Base-by-base conservation (phyloP, 352 stramenopile genomes). In the Phytopythium delawarense region DNA sequence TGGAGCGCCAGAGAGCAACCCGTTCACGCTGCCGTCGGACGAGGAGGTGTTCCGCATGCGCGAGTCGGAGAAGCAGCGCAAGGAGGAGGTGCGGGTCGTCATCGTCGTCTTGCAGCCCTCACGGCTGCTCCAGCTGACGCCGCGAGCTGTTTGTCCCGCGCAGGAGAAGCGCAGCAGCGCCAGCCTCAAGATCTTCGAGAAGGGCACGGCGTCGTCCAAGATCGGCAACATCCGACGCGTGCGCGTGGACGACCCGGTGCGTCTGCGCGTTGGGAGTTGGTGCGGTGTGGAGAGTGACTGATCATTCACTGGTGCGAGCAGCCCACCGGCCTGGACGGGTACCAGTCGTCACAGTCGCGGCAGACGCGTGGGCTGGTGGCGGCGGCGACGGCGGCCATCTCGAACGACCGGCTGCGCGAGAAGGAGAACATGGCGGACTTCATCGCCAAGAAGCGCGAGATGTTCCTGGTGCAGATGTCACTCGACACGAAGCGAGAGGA, bases 401-500 rank as follows among this genome's bases (percentile, higher is more conserved):
- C 85, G 23, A 91, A 81, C 35, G 87, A 97, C 49, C 78, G 92
- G 4, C 78, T 95, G 23, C 88, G 91, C 34, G 90, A 98, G 65
- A 98, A 98, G 67, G 95, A 98, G 62, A 98, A 94, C 69, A 98
- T 98, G 90, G 67, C 87, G 6, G 93, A 98, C 62, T 98, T 98
- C 44, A 97, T 98, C 37, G 83, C 85, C 9, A 98, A 98, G 80
- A 98, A 98, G 75, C 83, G 92, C 13, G 94, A 98, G 66, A 98
- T 98, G 93, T 98, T 98, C 64, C 81, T 98, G 1, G 89, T 98
- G 21, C 94, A 96, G 61, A 98, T 98, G 89, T 96, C 89, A 25
- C 81, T 98, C 9, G 94, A 98, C 68, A 98, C 92, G 30, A 98
- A 98, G 73, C 84, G 92, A 16, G 95, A 98, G 66, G 95, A 98